Evolutionary conservation across 2,329 filamentous ascomycete species (phyloP), one percentile per base, ranked within the genome.

Genomic region (Aspergillus caelatus): DNA sequence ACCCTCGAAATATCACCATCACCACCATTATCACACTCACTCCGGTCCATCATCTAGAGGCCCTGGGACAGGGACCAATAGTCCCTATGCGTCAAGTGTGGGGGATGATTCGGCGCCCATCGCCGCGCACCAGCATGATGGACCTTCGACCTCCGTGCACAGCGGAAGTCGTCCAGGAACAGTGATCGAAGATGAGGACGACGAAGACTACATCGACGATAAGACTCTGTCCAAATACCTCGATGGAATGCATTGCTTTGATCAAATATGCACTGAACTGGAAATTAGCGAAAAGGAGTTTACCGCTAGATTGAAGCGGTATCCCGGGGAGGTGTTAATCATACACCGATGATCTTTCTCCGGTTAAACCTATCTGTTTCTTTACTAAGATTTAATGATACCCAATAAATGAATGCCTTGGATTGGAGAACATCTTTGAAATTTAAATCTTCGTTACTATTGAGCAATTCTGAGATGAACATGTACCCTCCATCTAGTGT

Each of bases 231-330:
- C 72, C 3, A 78, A 76, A 59, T 83, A 79, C 67, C 60, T 84
- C 21, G 82, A 84, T 71, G 82, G 81, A 1, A 78, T 77, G 65
- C 81, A 84, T 68, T 81, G 78, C 66, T 83, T 83, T 62, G 82
- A 83, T 72, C 79, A 83, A 70, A 81, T 84, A 36, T 84, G 82
- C 66, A 83, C 81, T 6, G 81, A 84, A 67, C 63, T 83, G 62
- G 78, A 81, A 65, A 77, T 83, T 43, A 81, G 79, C 66, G 81
- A 84, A 73, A 77, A 74, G 60, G 80, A 82, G 60, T 70, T 84
- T 63, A 79, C 76, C 43, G 70, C 70, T 54, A 72, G 79, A 57
- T 67, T 83, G 68, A 81, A 80, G 71, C 73, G 74, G 61, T 78
- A 79, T 67, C 74, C 75, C 10, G 78, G 78, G 28, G 80, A 82